Percentiles rank a stretch among this genome's conserved stretches.
Conservation (phyloP, 2,329 filamentous ascomycete species). For the Fragosphaeria purpurea region DNA sequence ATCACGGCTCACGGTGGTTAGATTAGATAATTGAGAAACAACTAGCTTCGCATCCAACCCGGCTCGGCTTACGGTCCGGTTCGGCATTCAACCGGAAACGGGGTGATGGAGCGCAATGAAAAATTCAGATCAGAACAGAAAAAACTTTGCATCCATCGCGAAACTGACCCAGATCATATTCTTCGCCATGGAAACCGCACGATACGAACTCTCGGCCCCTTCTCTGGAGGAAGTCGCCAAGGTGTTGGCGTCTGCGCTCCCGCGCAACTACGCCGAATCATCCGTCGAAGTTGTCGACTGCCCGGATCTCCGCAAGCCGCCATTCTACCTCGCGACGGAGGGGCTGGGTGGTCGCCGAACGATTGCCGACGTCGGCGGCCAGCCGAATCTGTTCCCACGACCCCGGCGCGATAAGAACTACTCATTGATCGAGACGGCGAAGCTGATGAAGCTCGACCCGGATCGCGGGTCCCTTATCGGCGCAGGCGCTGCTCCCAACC, state of each 20-base stretch:
- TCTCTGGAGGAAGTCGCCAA: no score
- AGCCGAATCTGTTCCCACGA: slow-evolving; percentile 27
- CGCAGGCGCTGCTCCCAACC: slow-evolving; percentile 32
- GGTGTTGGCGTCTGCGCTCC: neutral
- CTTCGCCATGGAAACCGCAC: no score
- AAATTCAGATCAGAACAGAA: no score
- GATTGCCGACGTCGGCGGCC: slow-evolving; percentile 35
- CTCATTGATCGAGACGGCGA: slow-evolving; percentile 20
- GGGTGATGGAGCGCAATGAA: no score
- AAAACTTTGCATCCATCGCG: no score
- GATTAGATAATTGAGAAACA: no score
- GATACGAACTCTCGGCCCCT: no score
- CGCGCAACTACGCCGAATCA: neutral
- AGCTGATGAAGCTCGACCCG: slow-evolving; percentile 25
- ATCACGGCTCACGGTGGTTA: no score
- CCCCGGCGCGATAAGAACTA: slow-evolving; percentile 26
- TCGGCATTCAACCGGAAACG: no score
- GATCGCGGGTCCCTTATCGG: slow-evolving; percentile 26
- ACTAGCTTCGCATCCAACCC: no score
- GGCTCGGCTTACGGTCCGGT: no score
- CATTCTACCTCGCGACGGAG: slow-evolving; percentile 26
- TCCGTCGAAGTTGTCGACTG: slow-evolving; percentile 6
- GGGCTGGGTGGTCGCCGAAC: slow-evolving; percentile 29
- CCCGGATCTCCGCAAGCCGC: slow-evolving; percentile 26
- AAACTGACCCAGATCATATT: no score